Base-by-base conservation (phyloP, 345 rosid species). In the Hibiscus mutabilis region DNA sequence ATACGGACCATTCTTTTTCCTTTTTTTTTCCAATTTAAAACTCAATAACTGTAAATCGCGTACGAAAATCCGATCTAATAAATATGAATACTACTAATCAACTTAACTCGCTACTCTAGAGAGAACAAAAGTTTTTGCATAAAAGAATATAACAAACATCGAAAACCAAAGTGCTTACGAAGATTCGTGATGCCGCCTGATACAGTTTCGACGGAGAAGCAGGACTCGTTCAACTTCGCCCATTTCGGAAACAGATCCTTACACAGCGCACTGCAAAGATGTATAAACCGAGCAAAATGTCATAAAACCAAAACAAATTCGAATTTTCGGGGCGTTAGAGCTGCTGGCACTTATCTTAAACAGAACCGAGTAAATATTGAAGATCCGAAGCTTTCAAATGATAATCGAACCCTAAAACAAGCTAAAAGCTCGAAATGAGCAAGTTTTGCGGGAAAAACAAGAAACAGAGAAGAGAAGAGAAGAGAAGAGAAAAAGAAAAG, bases 161-260 rank as follows among this genome's bases (percentile, higher is more conserved):
- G 35, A 51, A 9, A 24, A 60, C 3, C 18, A 6, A 63, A 37
- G 6, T 16, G 79, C 97, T 86, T 68, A 95, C 99, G 80, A 15
- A 95, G 84, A 83, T 95, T 95, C 6, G 97, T 95, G 79, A 95
- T 92, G 81, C 99, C 99, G 24, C 99, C 98, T 19, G 99, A 85
- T 21, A 95, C 89, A 8, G 86, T 90, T 80, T 88, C 83, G 1
- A 90, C 90, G 2, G 83, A 76, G 78, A 95, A 95, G 47, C 83
- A 70, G 68, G 90, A 89, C 79, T 86, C 81, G 6, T 87, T 91
- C 72, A 86, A 72, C 12, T 81, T 79, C 56, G 89, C 78, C 99
- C 99, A 95, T 70, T 84, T 78, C 77, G 79, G 74, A 80, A 92
- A 92, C 81, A 95, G 82, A 82, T 92, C 93, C 85, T 90, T 95